Evolutionary conservation across 257 asterid genomes (phyloP), one percentile per base, ranked within the genome.

Genomic region (Anisodus tanguticus): DNA sequence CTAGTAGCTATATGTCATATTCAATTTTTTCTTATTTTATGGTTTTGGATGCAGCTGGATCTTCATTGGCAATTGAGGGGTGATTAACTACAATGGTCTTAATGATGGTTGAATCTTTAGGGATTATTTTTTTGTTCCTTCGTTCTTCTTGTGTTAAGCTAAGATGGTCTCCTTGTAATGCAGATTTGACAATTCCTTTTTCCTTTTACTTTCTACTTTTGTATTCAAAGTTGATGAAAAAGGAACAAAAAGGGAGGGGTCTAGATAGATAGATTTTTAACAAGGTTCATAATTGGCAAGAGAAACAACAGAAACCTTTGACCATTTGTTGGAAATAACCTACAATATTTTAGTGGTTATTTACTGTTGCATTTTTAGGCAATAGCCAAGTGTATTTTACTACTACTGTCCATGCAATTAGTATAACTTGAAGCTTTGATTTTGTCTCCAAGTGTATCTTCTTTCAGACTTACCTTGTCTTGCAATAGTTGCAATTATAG

Each of bases 41-140:
- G 62, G 22, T 53, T 77, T 53, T 77, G 81, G 81, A 77, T 77
- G 86, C 88, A 88, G 91, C 60, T 79, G 89, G 83, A 78, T 59
- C 89, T 67, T 82, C 91, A 49, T 86, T 69, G 63, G 59, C 55
- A 15, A 62, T 63, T 85, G 87, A 64, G 68, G 90, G 84, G 39
- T 80, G 59, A 85, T 64, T 8, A 39, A 19, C n/a, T 58, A n/a
- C 72, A 15, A 79, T 6, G 47, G 47, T 45, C 37, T 47, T 45
- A 84, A 82, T 45, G 71, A 63, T 60, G 84, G 12, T 79, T 58
- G 19, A 60, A 64, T 60, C 74, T 81, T 82, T 84, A 81, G 45
- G 45, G 45, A 41, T 41, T 3, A 41, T 2, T 41, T 41, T 41
- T 41, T 41, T 41, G 3, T 41, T 41, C 45, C 4, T 41, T 41